Conservation (phyloP, 805 yeast genomes). For the Saturnispora serradocipensis region DNA sequence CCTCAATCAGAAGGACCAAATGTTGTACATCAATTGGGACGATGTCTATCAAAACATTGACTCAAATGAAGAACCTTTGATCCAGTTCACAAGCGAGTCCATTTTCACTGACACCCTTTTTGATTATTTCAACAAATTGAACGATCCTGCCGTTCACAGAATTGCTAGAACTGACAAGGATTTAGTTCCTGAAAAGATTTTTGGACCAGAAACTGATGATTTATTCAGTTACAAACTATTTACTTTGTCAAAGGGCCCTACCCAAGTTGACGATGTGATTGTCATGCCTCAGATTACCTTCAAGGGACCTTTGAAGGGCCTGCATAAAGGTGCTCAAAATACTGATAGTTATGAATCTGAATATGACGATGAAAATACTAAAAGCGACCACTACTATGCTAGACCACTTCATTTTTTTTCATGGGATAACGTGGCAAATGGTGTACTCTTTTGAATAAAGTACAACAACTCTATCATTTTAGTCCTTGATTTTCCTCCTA, state of each 20-base stretch:
- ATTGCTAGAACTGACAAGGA: constrained; percentile 27
- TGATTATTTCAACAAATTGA: constrained; percentile 23
- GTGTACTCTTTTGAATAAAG: neutral
- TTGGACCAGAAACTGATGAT: constrained; percentile 25
- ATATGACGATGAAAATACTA: constrained; percentile 24
- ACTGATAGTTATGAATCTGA: constrained; percentile 16
- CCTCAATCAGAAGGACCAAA: constrained; percentile 19
- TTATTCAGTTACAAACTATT: constrained; percentile 24
- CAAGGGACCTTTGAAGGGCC: constrained; percentile 15
- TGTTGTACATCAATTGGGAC: constrained; percentile 23
- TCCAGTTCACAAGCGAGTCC: constrained; percentile 28
- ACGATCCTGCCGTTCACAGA: constrained; percentile 22
- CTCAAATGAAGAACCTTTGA: constrained; percentile 27
- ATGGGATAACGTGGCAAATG: constrained; percentile 17
- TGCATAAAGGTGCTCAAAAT: constrained; percentile 12
- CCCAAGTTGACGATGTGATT: constrained; percentile 26
- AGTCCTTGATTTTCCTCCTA: neutral
- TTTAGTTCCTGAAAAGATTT: constrained; percentile 17
- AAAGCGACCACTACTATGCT: constrained; percentile 24
- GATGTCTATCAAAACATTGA: constrained; percentile 23
- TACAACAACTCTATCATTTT: too few species aligned
- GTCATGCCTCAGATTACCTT: constrained; percentile 26
- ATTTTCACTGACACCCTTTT: constrained; percentile 28
- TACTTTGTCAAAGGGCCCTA: constrained; percentile 25
- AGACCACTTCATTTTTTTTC: constrained; percentile 23